Base-by-base conservation (phyloP, 2,329 filamentous ascomycete genomes). In the Apiospora kogelbergensis region DNA sequence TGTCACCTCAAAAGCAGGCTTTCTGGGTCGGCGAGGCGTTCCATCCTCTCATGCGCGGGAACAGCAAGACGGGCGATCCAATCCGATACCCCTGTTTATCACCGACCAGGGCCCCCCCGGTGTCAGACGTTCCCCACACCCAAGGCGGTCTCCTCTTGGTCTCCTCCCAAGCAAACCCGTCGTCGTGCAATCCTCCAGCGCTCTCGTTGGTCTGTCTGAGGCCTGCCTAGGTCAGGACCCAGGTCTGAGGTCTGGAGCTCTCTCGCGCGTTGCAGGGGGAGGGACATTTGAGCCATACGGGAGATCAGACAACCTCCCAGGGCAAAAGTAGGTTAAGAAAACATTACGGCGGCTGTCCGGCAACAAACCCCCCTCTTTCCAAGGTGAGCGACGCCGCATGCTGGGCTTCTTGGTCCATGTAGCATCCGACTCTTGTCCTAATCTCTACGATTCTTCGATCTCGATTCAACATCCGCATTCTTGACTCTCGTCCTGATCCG, bases 351-450 rank as follows among this genome's bases (percentile, higher is more conserved):
- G 53, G 53, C 53, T 37, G 53, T 60, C 30, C 53, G 53, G 53
- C 30, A 60, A 37, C 53, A 37, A 60, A 57, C 45, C 45, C 53
- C 48, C 53, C 53, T 60, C 53, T 60, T 60, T 60, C 53, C 53
- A n/a, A 60, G 53, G 30, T 60, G 53, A 60, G 30, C 7, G n/a
- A n/a, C 40, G 53, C 53, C 53, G 53, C 53, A 60, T 60, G 53
- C 20, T 60, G 26, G 10, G n/a, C 26, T 60, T 72, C 72, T 72
- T 70, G 71, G 71, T 68, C 70, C 41, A 72, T 66, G 71, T 73
- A 71, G 69, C 70, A 63, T 70, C 26, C 67, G 71, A 70, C 71
- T 73, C 67, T 71, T 69, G 65, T 69, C 67, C 63, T 70, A 66
- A 66, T 68, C 57, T 65, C 67, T 40, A n/a, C 53, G 66, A 69